Evolutionary conservation across 2,329 filamentous ascomycete genomes (phyloP), one percentile per base, ranked within the genome.

Genomic region (Fusarium sp.): DNA sequence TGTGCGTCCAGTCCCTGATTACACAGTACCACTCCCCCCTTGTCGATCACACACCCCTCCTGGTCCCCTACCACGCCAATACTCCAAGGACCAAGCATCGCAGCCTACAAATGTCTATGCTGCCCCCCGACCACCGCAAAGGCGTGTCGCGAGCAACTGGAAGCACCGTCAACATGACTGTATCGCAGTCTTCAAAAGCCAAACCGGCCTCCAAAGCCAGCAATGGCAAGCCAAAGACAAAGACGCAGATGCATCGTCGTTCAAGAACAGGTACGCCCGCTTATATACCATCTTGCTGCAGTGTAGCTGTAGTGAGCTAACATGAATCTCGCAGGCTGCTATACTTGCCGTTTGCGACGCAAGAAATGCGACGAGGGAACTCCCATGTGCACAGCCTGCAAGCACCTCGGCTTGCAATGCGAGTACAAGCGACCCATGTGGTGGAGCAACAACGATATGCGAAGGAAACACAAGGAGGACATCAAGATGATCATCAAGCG

Each of bases 401-500:
- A 89, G 77, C 87, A 91, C 79, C 91, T 99, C 63, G 93, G 93
- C 60, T 88, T 99, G 64, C 88, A 89, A 78, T 99, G 96, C 86
- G 95, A 98, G 86, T 99, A 98, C 86, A 97, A 97, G 88, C 88
- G 95, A 80, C 96, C 96, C 41, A 90, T 93, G 84, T 99, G 96
- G 96, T 99, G 96, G 96, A 93, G 92, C 84, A 98, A 96, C 87
- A 93, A 93, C 79, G 95, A 97, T 72, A 91, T 93, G 79, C 89
- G 96, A 76, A 90, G 92, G 77, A 86, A 91, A 63, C 94, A 98
- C 82, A 99, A 98, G 85, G 96, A 98, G 81, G 86, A 92, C 76
- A 97, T 99, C 88, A 99, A 99, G 88, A 92, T 93, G 83, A 94
- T 95, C 83, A 98, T 99, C 87, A 98, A 97, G 90, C 91, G 92